Conservation (phyloP, 768 basidiomycete species). For the Lyophyllum atratum region DNA sequence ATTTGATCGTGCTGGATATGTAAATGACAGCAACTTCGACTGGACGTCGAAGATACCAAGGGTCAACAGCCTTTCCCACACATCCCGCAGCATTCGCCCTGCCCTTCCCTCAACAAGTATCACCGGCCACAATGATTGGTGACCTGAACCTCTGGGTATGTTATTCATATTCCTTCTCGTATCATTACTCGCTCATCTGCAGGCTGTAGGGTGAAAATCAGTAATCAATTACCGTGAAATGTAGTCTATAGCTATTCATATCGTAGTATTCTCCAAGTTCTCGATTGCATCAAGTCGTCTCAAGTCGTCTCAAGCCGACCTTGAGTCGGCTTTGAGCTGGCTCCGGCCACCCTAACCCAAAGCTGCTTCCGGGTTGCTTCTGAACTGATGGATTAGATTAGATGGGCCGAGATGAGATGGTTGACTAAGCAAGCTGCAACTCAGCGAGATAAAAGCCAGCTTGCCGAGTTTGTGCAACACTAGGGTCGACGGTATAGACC, state of each 20-base stretch:
- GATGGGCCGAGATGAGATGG: neutral
- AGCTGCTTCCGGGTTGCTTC: neutral
- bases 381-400: neutral
- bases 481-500: too few relatives aligned
- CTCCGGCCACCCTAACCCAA: neutral
- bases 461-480: too few relatives aligned
- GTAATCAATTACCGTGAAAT: too few relatives aligned
- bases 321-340: neutral
- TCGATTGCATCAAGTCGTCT: neutral
- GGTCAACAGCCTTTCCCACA: neutral
- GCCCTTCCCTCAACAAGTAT: neutral
- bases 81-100: too few relatives aligned
- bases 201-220: too few relatives aligned
- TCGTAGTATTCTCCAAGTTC: neutral
- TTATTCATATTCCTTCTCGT: too few relatives aligned
- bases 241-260: too few relatives aligned
- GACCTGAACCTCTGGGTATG: too few relatives aligned
- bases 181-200: too few relatives aligned
- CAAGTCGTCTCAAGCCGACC: neutral
- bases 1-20: constrained; percentile 42
- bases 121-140: neutral
- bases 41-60: constrained; percentile 27
- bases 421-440: neutral
- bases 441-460: too few relatives aligned
- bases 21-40: constrained; percentile 61